Base-by-base conservation (phyloP, 2,329 filamentous ascomycete genomes). In the Penicillium frequentans region DNA sequence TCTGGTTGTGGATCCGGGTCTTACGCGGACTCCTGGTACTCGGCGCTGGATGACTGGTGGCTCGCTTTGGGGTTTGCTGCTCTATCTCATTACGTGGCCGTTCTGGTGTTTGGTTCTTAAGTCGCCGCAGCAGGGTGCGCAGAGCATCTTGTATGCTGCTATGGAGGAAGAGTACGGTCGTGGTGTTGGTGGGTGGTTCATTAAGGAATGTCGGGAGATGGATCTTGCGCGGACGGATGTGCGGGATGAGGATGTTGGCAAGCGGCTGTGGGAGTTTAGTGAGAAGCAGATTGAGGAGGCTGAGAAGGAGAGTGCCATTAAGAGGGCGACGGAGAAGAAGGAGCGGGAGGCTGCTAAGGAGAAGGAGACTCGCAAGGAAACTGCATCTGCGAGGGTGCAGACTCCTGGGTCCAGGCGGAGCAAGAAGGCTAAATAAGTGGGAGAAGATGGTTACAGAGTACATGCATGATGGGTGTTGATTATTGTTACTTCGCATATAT, bases 41-140 rank as follows among this genome's bases (percentile, higher is more conserved):
- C 85, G 91, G 45, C 84, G 92, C 56, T 98, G 92, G 88, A 79
- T 99, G 27, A 92, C 90, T 0, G 83, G 91, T 31, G 95, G 95
- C 7, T 90, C 90, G 3, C 79, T 99, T 0, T 87, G 86, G 82
- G 93, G 93, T 0, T 79, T 99, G 21, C 73, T 87, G 0, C 49
- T 91, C 19, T 99, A 99, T 74, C 73, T 96, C 8, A 45, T 89
- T 11, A 85, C 86, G 33, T 99, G 93, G 81, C 82, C 89, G 1
- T 64, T 96, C 0, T 91, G 90, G 73, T 98, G 93, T 91, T 74
- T 99, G 23, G 73, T 97, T 1, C 80, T 99, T 52, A 98, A 99
- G 75, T 93, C 90, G 33, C 85, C 92, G 0, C 77, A 87, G 52
- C 87, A 90, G 76, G 95, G 91, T 2, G 90, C 93, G 0, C 93